phyloP scores from a whole-genome alignment of 495 filamentous ascomycete genomes.

The Tuber calosporum region DNA sequence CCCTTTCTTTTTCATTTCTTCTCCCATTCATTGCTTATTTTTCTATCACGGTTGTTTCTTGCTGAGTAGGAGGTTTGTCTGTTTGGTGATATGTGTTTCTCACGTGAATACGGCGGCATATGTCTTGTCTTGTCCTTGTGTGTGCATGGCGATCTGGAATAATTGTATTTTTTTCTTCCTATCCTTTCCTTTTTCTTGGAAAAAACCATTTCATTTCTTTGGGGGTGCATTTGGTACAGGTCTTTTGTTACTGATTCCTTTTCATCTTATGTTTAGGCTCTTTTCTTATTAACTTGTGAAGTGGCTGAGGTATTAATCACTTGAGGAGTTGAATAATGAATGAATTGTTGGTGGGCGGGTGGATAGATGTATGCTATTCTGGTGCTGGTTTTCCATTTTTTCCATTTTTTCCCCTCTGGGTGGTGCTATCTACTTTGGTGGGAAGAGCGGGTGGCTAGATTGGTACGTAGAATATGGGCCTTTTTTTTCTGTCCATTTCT shows the following conservation, averaged over 20 bases:
- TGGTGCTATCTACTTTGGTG: neutral
- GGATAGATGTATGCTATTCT: conserved; percentile 3
- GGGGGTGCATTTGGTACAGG: conserved; percentile 3
- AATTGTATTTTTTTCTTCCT: neutral
- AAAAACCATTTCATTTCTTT: neutral
- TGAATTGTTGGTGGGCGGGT: neutral
- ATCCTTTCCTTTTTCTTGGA: neutral
- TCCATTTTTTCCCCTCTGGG: neutral
- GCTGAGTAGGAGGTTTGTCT: neutral
- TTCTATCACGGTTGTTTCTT: neutral
- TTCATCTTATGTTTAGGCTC: neutral
- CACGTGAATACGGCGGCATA: neutral
- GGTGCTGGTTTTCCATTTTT: neutral
- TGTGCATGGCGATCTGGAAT: conserved; percentile 5
- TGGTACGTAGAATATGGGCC: neutral
- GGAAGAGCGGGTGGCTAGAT: neutral
- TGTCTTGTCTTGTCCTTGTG: neutral
- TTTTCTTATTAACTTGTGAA: neutral
- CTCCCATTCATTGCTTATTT: neutral
- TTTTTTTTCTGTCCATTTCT: neutral
- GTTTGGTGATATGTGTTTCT: neutral
- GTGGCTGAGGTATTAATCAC: conserved; percentile 1
- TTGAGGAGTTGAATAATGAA: neutral
- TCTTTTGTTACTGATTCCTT: neutral
- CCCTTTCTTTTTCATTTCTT: neutral